phyloP scores from a whole-genome alignment of 345 rosid genomes.

The Ceriops tagal region DNA sequence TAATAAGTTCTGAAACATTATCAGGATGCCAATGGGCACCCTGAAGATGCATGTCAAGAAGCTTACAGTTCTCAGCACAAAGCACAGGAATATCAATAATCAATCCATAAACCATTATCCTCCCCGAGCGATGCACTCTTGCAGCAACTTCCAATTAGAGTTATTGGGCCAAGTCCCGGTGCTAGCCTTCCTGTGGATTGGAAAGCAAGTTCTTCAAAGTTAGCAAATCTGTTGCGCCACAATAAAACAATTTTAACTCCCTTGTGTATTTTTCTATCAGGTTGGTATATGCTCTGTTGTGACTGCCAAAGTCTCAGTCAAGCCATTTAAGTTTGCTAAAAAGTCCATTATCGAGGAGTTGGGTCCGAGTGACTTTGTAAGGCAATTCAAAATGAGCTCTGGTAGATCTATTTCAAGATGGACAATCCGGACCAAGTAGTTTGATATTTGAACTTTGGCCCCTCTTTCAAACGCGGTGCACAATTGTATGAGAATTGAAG shows the following conservation, averaged over 20 bases:
- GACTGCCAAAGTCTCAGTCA: constrained; percentile 31
- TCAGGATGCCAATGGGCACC: neutral
- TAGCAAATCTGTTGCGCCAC: constrained; percentile 27
- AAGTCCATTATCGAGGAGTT: constrained; percentile 33
- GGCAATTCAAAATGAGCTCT: neutral
- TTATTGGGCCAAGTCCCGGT: constrained; percentile 50
- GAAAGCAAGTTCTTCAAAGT: constrained; percentile 29
- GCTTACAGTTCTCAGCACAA: constrained; percentile 62
- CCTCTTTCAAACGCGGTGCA: too few relatives aligned
- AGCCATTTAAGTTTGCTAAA: constrained; percentile 39
- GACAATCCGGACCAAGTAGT: too few relatives aligned
- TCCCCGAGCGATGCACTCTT: constrained; percentile 46
- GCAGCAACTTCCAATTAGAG: constrained; percentile 33
- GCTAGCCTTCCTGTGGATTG: constrained; percentile 54
- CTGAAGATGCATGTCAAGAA: neutral
- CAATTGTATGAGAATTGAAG: too few relatives aligned
- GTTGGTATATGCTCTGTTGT: constrained; percentile 24
- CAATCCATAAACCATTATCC: constrained; percentile 66
- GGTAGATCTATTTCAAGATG: neutral
- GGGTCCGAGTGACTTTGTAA: neutral
- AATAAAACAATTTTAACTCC: constrained; percentile 25
- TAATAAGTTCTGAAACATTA: neutral
- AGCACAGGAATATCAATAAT: constrained; percentile 45
- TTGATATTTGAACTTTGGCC: too few relatives aligned
- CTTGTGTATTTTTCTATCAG: constrained; percentile 14